phyloP scores from a whole-genome alignment of 2,329 filamentous ascomycete species.

The Malbranchea cinnamomea region DNA sequence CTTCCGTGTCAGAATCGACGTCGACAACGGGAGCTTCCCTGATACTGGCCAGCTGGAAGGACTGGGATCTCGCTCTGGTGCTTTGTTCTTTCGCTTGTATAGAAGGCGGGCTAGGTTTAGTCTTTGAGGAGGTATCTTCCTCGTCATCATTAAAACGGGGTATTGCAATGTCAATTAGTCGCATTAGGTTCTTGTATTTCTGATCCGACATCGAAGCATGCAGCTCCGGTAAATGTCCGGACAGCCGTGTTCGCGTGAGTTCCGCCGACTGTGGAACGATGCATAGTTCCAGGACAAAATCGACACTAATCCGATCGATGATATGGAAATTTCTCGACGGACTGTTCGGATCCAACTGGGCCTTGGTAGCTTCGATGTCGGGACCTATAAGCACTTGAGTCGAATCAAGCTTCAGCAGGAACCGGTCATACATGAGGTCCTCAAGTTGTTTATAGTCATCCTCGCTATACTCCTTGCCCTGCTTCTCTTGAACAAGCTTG shows the following conservation, averaged over 20 bases:
- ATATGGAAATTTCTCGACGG: conserved; percentile 65
- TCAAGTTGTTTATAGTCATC: conserved; percentile 80
- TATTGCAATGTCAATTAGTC: conserved; percentile 84
- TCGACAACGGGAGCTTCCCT: conserved; percentile 67
- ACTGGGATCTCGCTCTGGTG: conserved; percentile 46
- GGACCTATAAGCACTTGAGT: conserved; percentile 93
- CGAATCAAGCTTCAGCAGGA: conserved; percentile 79
- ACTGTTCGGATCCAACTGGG: conserved; percentile 56
- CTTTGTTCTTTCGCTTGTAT: too few relatives aligned
- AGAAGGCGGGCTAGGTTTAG: conserved; percentile 21
- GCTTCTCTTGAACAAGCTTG: conserved; percentile 79
- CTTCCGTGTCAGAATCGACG: conserved; percentile 40
- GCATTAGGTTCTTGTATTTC: conserved; percentile 97
- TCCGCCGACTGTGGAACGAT: conserved; percentile 95
- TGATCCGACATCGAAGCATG: conserved; percentile 85
- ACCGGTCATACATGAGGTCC: conserved; percentile 94
- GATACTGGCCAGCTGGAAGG: conserved; percentile 57
- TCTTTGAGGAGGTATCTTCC: conserved; percentile 15
- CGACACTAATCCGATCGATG: conserved; percentile 92
- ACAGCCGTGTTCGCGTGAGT: conserved; percentile 78
- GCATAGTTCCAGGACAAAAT: conserved; percentile 89
- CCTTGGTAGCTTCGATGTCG: conserved; percentile 77
- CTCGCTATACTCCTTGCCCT: conserved; percentile 72
- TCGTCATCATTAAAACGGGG: conserved; percentile 55
- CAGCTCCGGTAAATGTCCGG: conserved; percentile 78